Percentiles rank a stretch among this genome's conserved stretches.
Conservation (phyloP, 2,329 filamentous ascomycete genomes). For the Trichoderma breve region DNA sequence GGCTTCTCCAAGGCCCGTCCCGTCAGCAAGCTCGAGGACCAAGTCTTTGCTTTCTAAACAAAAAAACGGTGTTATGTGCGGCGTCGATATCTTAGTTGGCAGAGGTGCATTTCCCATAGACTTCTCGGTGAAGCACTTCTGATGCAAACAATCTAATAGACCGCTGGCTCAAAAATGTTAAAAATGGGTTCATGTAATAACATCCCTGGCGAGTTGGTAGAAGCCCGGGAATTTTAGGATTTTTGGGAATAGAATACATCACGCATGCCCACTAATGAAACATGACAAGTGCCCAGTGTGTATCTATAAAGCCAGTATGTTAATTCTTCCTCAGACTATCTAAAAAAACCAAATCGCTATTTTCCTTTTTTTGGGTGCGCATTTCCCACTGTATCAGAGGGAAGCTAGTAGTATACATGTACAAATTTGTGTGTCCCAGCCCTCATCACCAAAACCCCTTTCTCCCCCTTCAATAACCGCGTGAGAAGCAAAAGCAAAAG, state of each 20-base stretch:
- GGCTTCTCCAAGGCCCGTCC: constrained; percentile 90
- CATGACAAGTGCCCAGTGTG: neutral
- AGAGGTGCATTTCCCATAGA: neutral
- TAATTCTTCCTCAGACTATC: neutral
- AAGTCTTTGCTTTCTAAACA: constrained; percentile 84
- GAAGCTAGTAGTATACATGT: constrained; percentile 16
- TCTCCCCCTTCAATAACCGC: neutral
- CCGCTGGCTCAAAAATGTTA: neutral
- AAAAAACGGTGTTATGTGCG: neutral
- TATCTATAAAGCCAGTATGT: constrained; percentile 6
- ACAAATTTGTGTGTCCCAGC: neutral
- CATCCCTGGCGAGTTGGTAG: neutral
- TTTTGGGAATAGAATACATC: constrained; percentile 7
- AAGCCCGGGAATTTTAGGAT: neutral
- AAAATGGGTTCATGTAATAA: neutral
- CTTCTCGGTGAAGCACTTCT: neutral
- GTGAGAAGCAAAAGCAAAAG: neutral
- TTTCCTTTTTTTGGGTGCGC: neutral
- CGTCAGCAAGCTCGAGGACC: constrained; percentile 96
- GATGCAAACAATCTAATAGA: neutral
- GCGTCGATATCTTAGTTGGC: neutral
- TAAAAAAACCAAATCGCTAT: constrained; percentile 10
- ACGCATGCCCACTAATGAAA: neutral
- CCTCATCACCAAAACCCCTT: neutral
- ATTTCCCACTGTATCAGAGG: neutral